Base-by-base conservation (phyloP, 306 rosid species). In the Fragaria iinumae region DNA sequence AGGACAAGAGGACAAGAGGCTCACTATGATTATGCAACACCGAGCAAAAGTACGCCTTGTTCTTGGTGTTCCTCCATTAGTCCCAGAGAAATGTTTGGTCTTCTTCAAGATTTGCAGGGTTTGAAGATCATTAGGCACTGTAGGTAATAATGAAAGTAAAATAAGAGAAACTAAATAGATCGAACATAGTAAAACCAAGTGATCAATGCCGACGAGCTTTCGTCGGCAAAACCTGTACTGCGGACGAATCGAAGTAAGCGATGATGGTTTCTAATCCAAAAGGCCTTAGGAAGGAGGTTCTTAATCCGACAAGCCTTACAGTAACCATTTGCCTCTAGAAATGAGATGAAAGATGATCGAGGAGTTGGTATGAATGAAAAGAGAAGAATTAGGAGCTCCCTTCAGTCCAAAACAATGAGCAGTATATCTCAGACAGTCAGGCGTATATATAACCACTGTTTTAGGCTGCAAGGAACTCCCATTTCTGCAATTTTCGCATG, bases 371-470 rank as follows among this genome's bases (percentile, higher is more conserved):
- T 23, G 32, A 86, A 41, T 38, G 41, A 38, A 88, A 90, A 82
- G 48, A 78, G 87, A 85, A 90, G 89, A 88, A 88, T 25, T 88
- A 77, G 88, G 96, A 88, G 96, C 91, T 81, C 96, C 89, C 92
- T 90, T 88, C 89, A 86, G 91, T 88, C 92, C 96, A 90, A 85
- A 86, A 76, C 84, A 75, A 60, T 43, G 72, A 49, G 76, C 84
- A 70, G 73, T 74, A 50, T 34, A 32, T 74, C 52, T 75, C 49
- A 18, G 27, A 25, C 25, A 25, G 25, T 25, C 25, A 25, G 25
- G 25, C 17, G 14, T 27, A 13, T 43, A 66, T 27, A 68, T 17
- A 27, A 47, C 38, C 25, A 59, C 45, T 79, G 81, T 77, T 90
- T 86, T 90, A 90, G 88, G 85, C 86, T 88, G 90, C 79, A 88